Conservation (phyloP, 1,139 yeast genomes). For the Yamadazyma blattariae region DNA sequence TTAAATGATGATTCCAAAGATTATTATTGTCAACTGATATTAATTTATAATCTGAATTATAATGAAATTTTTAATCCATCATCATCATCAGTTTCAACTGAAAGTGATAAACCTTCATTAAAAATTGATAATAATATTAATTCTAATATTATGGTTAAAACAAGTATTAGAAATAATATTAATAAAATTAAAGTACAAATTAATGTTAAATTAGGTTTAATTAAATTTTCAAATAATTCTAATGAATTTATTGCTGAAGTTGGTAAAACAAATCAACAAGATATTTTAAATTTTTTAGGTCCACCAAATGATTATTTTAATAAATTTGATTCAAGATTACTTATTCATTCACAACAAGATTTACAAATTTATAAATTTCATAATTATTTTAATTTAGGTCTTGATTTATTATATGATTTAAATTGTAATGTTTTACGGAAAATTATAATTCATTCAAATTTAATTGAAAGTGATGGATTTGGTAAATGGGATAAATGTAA, state of each 20-base stretch:
- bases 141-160: not conserved
- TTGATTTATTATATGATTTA: constrained; percentile 51
- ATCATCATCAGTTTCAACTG: no score
- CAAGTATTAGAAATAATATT: not conserved
- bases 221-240: constrained; percentile 10
- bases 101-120: no score
- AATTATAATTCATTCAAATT: constrained; percentile 43
- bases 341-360: constrained; percentile 32
- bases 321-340: constrained; percentile 44
- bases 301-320: constrained; percentile 56
- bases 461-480: constrained; percentile 46
- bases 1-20: constrained; percentile 36
- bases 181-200: constrained; percentile 10
- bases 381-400: constrained; percentile 52
- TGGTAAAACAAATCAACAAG: constrained; percentile 50
- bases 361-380: constrained; percentile 38
- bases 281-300: constrained; percentile 45
- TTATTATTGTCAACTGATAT: constrained; percentile 33
- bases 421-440: constrained; percentile 27
- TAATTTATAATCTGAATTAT: constrained; percentile 35
- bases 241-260: constrained; percentile 17
- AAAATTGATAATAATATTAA: no score
- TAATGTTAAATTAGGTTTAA: constrained; percentile 13
- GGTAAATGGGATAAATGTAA: constrained; percentile 49
- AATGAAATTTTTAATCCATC: constrained; percentile 13